These are phyloP conservation scores for Melocanna baccifera DNA, from an alignment of 176 grass and related monocot genomes.

Conservation along the genomic window DNA sequence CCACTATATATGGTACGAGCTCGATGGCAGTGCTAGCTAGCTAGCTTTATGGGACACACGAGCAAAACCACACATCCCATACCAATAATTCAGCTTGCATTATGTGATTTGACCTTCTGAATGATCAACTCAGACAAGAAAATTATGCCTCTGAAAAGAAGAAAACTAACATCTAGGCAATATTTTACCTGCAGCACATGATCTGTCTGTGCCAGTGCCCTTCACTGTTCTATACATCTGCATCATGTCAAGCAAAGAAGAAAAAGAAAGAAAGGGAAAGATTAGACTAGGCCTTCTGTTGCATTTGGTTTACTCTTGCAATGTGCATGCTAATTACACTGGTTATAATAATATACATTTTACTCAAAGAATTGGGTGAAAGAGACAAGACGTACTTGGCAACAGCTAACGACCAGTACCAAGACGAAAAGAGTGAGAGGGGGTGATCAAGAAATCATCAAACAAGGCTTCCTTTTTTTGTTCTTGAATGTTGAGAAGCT, in stretches of 20 bases:
- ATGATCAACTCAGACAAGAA: conserved; percentile 28
- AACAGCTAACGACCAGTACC: conserved; percentile 7
- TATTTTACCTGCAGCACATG: conserved; percentile 58
- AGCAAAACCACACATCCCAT: conserved; percentile 18
- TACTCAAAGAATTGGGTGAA: background rate
- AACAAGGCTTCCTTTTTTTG: conserved; percentile 10
- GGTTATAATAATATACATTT: background rate
- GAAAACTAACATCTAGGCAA: conserved; percentile 21
- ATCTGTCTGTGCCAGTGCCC: conserved; percentile 70
- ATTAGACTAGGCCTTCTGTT: conserved; percentile 24
- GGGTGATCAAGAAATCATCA: background rate
- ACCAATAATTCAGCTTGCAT: conserved; percentile 42
- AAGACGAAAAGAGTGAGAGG: conserved; percentile 5
- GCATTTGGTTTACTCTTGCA: conserved; percentile 28
- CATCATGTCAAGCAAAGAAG: conserved; percentile 29
- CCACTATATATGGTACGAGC: background rate
- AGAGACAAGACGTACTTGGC: conserved; percentile 21
- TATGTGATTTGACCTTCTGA: conserved; percentile 51
- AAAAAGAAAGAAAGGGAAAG: background rate
- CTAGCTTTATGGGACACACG: conserved; percentile 26
- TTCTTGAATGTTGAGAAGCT: conserved; percentile 7
- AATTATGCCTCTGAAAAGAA: conserved; percentile 24
- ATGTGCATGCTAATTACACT: background rate
- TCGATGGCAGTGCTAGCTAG: background rate
- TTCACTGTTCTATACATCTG: conserved; percentile 99